These are phyloP conservation scores for Cladosporium colombiae DNA, from an alignment of 2,329 filamentous ascomycete genomes.

Conservation along the genomic window DNA sequence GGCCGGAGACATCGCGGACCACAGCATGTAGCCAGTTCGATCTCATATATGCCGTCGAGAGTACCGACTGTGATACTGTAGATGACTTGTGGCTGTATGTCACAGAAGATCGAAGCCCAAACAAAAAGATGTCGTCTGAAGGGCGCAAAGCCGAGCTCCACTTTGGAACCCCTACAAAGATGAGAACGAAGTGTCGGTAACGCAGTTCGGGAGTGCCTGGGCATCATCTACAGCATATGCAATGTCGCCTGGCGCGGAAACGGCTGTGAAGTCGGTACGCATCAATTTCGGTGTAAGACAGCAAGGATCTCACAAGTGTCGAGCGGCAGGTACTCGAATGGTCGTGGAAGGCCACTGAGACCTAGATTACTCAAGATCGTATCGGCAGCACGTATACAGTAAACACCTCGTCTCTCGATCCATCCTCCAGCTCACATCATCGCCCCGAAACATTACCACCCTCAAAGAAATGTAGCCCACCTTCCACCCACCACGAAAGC, in stretches of 20 bases:
- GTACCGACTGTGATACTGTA: neutral
- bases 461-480: neutral
- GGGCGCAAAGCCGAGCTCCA: neutral
- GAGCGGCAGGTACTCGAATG: too few relatives aligned
- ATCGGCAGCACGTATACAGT: neutral
- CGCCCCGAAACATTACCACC: neutral
- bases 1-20: conserved; percentile 5
- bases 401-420: neutral
- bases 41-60: neutral
- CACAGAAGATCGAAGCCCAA: neutral
- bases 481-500: neutral
- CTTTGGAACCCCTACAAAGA: neutral
- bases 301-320: neutral
- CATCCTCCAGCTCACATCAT: neutral
- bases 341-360: neutral
- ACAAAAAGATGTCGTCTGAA: neutral
- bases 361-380: neutral
- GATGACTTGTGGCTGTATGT: neutral
- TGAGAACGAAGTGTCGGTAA: neutral
- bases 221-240: neutral
- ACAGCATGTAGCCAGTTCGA: neutral
- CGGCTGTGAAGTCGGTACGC: neutral
- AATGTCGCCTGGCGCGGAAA: neutral
- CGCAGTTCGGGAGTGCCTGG: neutral
- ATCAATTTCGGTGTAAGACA: neutral